phyloP scores from a whole-genome alignment of 768 basidiomycete genomes.

The Mycena olivaceomarginata region DNA sequence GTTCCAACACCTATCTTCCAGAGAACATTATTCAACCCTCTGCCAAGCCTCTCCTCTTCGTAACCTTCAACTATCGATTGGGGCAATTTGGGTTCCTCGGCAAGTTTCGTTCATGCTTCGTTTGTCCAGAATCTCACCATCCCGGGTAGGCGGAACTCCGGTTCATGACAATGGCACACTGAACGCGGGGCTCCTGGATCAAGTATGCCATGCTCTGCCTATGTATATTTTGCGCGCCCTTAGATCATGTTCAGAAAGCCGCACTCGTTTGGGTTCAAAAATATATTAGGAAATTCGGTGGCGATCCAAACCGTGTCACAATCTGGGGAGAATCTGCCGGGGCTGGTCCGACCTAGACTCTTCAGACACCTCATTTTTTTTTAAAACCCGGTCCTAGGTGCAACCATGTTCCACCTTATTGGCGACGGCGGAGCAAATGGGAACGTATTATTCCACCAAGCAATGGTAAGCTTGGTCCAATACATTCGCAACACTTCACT shows the following conservation, averaged over 20 bases:
- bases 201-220: conserved; percentile 12
- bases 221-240: background rate
- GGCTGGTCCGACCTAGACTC: conserved; percentile 48
- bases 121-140: background rate
- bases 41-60: conserved; percentile 59
- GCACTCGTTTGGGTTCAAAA: conserved; percentile 62
- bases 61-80: conserved; percentile 54
- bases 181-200: conserved; percentile 61
- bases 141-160: conserved; percentile 53
- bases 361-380: background rate
- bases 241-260: conserved; percentile 49
- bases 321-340: conserved; percentile 67
- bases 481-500: background rate
- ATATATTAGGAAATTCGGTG: conserved; percentile 61
- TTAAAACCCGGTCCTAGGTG: background rate
- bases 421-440: conserved; percentile 58
- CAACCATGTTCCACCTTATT: conserved; percentile 64
- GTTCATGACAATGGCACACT: conserved; percentile 54
- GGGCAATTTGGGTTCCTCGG: conserved; percentile 65
- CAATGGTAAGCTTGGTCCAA: conserved; percentile 49
- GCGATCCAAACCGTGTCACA: conserved; percentile 57
- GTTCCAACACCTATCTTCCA: conserved; percentile 54
- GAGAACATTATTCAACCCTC: conserved; percentile 56
- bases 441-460: conserved; percentile 60
- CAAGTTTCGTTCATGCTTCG: conserved; percentile 30